Conservation (phyloP, 352 stramenopile genomes). For the Phytophthora multivora region DNA sequence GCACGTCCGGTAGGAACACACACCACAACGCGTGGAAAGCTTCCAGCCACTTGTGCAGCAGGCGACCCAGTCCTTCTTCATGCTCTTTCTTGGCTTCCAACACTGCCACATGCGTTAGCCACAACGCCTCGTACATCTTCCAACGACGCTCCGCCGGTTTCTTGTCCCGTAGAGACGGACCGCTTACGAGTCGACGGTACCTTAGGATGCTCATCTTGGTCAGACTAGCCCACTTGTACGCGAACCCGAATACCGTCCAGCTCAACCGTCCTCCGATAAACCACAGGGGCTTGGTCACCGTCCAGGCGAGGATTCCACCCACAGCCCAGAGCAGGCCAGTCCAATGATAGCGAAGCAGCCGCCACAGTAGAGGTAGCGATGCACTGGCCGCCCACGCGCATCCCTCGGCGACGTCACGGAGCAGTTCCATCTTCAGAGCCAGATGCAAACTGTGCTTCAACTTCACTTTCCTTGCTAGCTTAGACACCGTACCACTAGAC, state of each 20-base stretch:
- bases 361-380: too few relatives aligned
- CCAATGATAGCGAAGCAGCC: neutral
- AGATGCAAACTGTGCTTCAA: too few relatives aligned
- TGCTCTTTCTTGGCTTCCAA: neutral
- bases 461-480: too few relatives aligned
- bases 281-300: neutral
- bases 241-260: neutral
- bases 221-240: neutral
- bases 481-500: too few relatives aligned
- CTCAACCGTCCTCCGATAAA: neutral
- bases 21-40: neutral
- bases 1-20: neutral
- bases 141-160: neutral
- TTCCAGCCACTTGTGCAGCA: neutral
- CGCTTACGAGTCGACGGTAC: neutral
- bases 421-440: too few relatives aligned
- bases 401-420: too few relatives aligned
- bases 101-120: neutral
- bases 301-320: neutral
- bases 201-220: neutral
- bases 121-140: neutral
- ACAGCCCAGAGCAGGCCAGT: too few relatives aligned
- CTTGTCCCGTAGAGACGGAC: too few relatives aligned
- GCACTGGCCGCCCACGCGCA: too few relatives aligned
- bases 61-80: neutral